Evolutionary conservation across 148 eudicot genomes (phyloP), one percentile per base, ranked within the genome.

Genomic region (Camellia sinensis): DNA sequence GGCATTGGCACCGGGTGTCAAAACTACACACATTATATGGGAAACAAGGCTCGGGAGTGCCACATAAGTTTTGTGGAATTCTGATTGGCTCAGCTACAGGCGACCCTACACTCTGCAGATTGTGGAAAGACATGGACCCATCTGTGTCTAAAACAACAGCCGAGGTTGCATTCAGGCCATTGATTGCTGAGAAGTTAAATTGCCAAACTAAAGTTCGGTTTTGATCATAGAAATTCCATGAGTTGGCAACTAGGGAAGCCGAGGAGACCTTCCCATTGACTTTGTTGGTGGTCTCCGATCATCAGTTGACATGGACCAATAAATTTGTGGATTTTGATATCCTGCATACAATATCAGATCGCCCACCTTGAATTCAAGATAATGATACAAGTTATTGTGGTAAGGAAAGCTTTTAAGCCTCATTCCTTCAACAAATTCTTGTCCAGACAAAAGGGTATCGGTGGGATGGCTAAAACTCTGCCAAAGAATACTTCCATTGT

Each of bases 381-480:
- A 80, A 15, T 80, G 73, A 66, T 13, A 66, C 67, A 80, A 56
- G n/a, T 57, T 21, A 57, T 0, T 46, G 22, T 7, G 52, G 67
- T 59, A 40, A 14, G 79, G 83, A 3, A 66, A 74, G 56, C 83
- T 80, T 57, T 44, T 74, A 54, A 80, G 79, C 21, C 9, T 74
- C 83, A 80, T 80, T 59, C 79, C 79, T 80, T 74, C 79, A 50
- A 66, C 67, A 67, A 80, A 75, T 75, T 66, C 29, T 60, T 80
- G 83, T 17, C 74, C 74, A 13, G 79, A 15, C 43, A 84, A 78
- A 59, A 85, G 79, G 22, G 87, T 82, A 65, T 75, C 84, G 0
- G 82, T 73, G 41, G 87, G 87, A 71, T 81, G 63, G 54, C 78
- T 73, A 78, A 84, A 84, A 61, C 84, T 81, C 81, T 84, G 81